A percentile compares a stretch with the other conserved stretches of the same genome.
These are phyloP conservation scores for Omphalotus olearius DNA, from an alignment of 1,284 basidiomycete genomes.

Conservation along the genomic window DNA sequence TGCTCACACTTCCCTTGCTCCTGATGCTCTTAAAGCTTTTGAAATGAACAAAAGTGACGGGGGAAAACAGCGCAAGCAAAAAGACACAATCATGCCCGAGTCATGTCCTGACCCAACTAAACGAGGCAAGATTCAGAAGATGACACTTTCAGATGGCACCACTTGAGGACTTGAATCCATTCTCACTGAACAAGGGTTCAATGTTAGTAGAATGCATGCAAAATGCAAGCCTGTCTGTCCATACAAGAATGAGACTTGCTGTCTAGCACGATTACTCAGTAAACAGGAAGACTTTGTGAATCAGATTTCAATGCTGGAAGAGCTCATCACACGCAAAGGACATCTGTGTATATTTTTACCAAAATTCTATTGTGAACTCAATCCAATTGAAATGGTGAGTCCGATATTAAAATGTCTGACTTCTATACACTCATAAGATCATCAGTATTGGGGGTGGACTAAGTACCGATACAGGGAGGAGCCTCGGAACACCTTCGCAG, in stretches of 20 bases:
- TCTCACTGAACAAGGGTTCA: conserved; percentile 25
- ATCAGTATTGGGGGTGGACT: conserved; percentile 8
- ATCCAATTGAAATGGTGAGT: conserved; percentile 27
- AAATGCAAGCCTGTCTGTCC: conserved; percentile 25
- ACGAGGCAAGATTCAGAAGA: conserved; percentile 21
- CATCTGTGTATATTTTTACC: conserved; percentile 24
- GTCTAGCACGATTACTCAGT: conserved; percentile 27
- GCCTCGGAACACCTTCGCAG: neutral
- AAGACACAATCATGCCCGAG: conserved; percentile 24
- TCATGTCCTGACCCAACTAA: conserved; percentile 18
- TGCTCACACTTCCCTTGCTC: conserved; percentile 23
- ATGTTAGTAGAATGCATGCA: neutral
- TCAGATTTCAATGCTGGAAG: conserved; percentile 26
- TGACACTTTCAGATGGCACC: conserved; percentile 19
- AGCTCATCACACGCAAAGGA: neutral
- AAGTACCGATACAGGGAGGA: conserved; percentile 1
- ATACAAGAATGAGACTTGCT: conserved; percentile 24
- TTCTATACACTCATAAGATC: too few species aligned
- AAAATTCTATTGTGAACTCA: conserved; percentile 26
- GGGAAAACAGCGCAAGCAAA: conserved; percentile 18
- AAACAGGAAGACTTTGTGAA: conserved; percentile 31
- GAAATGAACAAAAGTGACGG: conserved; percentile 29
- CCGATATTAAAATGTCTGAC: conserved; percentile 7
- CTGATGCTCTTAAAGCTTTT: conserved; percentile 25
- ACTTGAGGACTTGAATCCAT: conserved; percentile 23